Evolutionary conservation across 2,329 filamentous ascomycete genomes (phyloP).

Genomic region (Ophiostoma piceae): DNA sequence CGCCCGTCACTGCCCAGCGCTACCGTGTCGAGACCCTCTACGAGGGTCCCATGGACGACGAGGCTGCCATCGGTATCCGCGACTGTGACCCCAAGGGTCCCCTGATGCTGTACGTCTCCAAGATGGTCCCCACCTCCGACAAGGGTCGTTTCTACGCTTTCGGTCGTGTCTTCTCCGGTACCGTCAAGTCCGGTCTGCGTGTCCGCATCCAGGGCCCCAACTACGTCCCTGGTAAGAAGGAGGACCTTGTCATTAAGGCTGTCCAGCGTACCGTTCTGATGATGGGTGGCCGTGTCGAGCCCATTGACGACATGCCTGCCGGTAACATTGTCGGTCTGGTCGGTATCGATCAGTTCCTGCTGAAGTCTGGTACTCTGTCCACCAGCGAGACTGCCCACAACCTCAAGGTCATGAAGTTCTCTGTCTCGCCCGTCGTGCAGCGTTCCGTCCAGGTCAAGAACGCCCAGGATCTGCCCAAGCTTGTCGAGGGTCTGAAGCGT

Average conservation of each 20-base stretch:
- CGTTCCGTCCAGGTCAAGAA: conserved; percentile 99
- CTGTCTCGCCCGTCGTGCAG: conserved; percentile 96
- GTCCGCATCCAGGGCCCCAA: conserved; percentile 99
- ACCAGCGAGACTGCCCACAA: conserved; percentile 98
- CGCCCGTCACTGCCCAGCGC: conserved; percentile 88
- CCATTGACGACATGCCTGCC: conserved; percentile 94
- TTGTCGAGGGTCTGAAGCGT: conserved; percentile 99
- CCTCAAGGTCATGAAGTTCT: conserved; percentile 99
- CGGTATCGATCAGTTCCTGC: conserved; percentile 99
- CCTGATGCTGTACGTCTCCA: conserved; percentile 99
- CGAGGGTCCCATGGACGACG: conserved; percentile 92
- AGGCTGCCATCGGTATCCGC: conserved; percentile 90
- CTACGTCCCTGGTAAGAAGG: conserved; percentile 97
- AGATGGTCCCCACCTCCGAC: conserved; percentile 99
- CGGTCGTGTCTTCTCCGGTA: conserved; percentile 99
- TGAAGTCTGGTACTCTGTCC: conserved; percentile 99
- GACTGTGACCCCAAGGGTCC: conserved; percentile 97
- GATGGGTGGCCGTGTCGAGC: conserved; percentile 99
- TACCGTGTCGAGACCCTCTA: conserved; percentile 99
- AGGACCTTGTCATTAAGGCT: conserved; percentile 98
- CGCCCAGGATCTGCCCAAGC: conserved; percentile 98
- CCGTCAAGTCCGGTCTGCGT: conserved; percentile 94
- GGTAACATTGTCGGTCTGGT: conserved; percentile 99
- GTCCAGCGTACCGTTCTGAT: conserved; percentile 99
- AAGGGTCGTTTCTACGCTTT: conserved; percentile 99